Evolutionary conservation across 805 yeast species (phyloP).

Genomic region (Ascoidea tarda): DNA sequence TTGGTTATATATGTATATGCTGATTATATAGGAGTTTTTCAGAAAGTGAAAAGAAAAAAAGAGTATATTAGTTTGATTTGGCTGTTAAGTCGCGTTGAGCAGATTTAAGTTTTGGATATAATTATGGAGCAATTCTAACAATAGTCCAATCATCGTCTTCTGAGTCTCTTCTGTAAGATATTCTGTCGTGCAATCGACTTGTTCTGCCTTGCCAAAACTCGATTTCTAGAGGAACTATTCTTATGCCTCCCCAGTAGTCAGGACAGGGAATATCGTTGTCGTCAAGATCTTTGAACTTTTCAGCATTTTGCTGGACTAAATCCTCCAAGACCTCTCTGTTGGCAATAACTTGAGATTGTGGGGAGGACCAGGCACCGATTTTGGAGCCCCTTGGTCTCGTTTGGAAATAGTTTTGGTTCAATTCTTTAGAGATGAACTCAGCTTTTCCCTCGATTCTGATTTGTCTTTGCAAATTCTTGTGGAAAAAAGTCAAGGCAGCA

Average conservation of each 20-base stretch:
- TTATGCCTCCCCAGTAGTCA: slow-evolving; percentile 89
- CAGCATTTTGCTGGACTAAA: slow-evolving; percentile 29
- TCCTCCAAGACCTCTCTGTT: slow-evolving; percentile 51
- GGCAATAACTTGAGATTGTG: slow-evolving; percentile 55
- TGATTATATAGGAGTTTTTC: no score
- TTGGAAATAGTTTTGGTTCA: slow-evolving; percentile 61
- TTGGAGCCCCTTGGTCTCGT: slow-evolving; percentile 89
- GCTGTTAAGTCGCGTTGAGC: no score
- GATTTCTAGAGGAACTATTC: slow-evolving; percentile 76
- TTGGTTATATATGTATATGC: no score
- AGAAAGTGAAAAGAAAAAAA: no score
- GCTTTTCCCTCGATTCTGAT: slow-evolving; percentile 84
- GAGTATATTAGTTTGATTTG: no score
- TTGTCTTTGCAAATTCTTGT: slow-evolving; percentile 86
- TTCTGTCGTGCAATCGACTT: slow-evolving; percentile 82
- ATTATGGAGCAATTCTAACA: slow-evolving; percentile 58
- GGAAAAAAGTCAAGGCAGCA: slow-evolving; percentile 80
- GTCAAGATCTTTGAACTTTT: slow-evolving; percentile 38
- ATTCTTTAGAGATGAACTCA: slow-evolving; percentile 60
- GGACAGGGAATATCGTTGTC: slow-evolving; percentile 77
- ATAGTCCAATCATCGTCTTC: slow-evolving; percentile 42
- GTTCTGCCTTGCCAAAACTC: slow-evolving; percentile 98
- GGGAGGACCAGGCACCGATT: slow-evolving; percentile 95
- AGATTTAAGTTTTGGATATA: no score
- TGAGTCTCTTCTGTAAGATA: slow-evolving; percentile 48